phyloP scores from a whole-genome alignment of 306 rosid genomes.

The Sicyos baderoa region DNA sequence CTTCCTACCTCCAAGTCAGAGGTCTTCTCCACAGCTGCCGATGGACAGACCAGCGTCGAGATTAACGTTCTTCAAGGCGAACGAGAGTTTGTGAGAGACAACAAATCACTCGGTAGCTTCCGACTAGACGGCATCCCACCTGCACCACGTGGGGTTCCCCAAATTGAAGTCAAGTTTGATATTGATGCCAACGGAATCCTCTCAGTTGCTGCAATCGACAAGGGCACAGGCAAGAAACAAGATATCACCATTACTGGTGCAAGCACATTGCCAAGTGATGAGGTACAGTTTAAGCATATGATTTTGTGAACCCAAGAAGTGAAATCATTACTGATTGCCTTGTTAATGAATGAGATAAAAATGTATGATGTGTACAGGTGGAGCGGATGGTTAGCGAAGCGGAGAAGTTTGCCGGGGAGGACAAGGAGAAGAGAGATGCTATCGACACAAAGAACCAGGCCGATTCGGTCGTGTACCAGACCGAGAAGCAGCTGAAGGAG shows the following conservation, averaged over 20 bases:
- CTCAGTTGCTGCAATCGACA: constrained; percentile 77
- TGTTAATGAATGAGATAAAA: neutral
- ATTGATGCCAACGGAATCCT: constrained; percentile 92
- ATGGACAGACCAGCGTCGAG: constrained; percentile 93
- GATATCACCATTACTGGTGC: constrained; percentile 97
- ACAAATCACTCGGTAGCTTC: constrained; percentile 94
- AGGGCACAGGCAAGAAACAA: constrained; percentile 92
- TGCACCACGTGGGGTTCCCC: constrained; percentile 95
- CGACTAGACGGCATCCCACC: constrained; percentile 93
- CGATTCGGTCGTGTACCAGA: constrained; percentile 84
- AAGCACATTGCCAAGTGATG: constrained; percentile 83
- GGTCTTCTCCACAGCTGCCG: constrained; percentile 94
- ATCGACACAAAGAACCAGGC: constrained; percentile 91
- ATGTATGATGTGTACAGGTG: constrained; percentile 36
- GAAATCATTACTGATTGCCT: neutral
- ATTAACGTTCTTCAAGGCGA: constrained; percentile 92
- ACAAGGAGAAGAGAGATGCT: constrained; percentile 88
- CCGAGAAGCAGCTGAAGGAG: constrained; percentile 90
- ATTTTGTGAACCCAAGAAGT: neutral
- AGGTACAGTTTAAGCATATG: constrained; percentile 36
- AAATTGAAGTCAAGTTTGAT: constrained; percentile 93
- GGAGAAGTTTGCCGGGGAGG: constrained; percentile 68
- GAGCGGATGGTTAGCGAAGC: constrained; percentile 76
- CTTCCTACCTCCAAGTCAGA: constrained; percentile 94
- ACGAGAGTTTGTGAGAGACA: constrained; percentile 89